Evolutionary conservation across 805 yeast species (phyloP).

Genomic region (Zygosaccharomyces siamensis): DNA sequence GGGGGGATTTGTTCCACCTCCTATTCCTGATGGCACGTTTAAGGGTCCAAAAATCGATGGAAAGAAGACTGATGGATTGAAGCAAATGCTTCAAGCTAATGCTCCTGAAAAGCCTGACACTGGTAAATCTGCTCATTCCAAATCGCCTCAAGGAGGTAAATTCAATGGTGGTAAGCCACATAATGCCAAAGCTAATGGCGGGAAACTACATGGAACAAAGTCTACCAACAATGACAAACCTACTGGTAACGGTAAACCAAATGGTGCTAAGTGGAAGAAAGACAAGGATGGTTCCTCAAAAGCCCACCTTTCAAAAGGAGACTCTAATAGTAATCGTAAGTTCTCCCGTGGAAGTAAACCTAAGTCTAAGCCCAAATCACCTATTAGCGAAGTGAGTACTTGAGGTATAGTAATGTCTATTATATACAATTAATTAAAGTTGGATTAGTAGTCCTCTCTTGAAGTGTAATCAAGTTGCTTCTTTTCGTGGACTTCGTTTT

Average conservation of each 20-base stretch:
- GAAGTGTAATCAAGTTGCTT: slow-evolving; percentile 34
- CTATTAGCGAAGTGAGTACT: neutral
- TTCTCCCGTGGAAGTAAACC: neutral
- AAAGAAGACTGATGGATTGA: slow-evolving; percentile 13
- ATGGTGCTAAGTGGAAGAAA: neutral
- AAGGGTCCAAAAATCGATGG: slow-evolving; percentile 5
- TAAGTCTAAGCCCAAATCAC: neutral
- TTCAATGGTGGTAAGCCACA: neutral
- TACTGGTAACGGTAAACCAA: neutral
- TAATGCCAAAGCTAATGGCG: neutral
- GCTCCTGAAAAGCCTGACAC: neutral
- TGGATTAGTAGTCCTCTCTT: slow-evolving; percentile 37
- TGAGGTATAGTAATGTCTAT: neutral
- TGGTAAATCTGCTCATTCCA: neutral
- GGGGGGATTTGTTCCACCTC: slow-evolving; percentile 14
- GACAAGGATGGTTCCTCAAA: neutral
- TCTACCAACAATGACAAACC: neutral
- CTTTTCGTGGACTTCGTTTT: slow-evolving; percentile 35
- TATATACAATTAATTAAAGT: neutral
- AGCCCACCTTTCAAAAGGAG: neutral
- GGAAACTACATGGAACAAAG: neutral
- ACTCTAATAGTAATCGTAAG: neutral
- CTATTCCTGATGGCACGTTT: slow-evolving; percentile 1
- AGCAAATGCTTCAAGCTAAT: slow-evolving; percentile 4
- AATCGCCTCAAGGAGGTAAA: neutral